Base-by-base conservation (phyloP, 2,329 filamentous ascomycete genomes). In the Ceratocystis eucalypticola region DNA sequence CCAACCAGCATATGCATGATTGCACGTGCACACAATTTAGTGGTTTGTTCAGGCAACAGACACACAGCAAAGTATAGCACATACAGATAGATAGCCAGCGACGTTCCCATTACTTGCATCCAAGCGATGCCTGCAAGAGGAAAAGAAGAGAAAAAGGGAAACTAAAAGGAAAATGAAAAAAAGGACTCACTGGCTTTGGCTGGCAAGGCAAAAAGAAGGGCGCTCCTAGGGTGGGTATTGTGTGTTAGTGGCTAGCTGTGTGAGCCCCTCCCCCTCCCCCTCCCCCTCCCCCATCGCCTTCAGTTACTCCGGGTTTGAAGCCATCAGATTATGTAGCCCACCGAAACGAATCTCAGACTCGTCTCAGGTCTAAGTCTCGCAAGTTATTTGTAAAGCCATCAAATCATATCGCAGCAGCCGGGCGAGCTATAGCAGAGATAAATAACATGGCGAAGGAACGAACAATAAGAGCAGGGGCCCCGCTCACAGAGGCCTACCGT, bases 301-400 rank as follows among this genome's bases (percentile, higher is more conserved):
- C 15, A 25, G 17, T 30, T 17, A 59, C 28, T 37, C 25, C 15
- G 5, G 28, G 53, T 30, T 59, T 59, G 28, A 8, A 59, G 28
- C 33, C 4, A 12, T 17, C 15, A 17, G 10, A 17, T 30, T 28
- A 33, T 28, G 53, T 30, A 57, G 53, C 22, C 53, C 15, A 33
- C 25, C 53, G 53, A 57, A 57, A 57, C 53, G 15, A 5, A 59
- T 8, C 53, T 59, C 53, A 59, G 28, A 59, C 53, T 59, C 53
- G 53, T 59, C 53, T 59, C 53, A 59, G 53, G 53, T 30, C 12
- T 10, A 20, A n/a, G 25, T 33, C 33, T 15, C 33, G 33, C 10
- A 37, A 37, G 33, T 59, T 30, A 5, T 57, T n/a, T 30, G 25
- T 28, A 57, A 33, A 33, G 53, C 28, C 28, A 33, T 30, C 17